Evolutionary conservation across 1,284 basidiomycete species (phyloP).

Genomic region (Puccinia horiana): DNA sequence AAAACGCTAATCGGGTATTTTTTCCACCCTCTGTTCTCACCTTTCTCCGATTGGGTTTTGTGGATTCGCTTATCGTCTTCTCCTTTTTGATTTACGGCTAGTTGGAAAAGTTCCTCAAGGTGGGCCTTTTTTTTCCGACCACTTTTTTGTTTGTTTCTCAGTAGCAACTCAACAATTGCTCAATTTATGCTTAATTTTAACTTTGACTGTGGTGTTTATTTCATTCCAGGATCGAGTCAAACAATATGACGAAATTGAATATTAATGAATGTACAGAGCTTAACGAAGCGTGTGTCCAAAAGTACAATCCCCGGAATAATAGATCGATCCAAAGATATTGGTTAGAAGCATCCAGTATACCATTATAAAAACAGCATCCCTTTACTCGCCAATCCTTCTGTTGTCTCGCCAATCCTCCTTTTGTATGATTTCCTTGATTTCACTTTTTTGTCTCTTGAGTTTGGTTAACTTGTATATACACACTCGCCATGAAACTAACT

Average conservation of each 20-base stretch:
- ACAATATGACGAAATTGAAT: conserved; percentile 25
- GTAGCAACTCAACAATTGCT: background rate
- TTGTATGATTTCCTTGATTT: too few species aligned
- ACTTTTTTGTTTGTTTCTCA: background rate
- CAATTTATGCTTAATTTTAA: background rate
- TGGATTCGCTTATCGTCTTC: background rate
- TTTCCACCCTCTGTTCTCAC: too few species aligned
- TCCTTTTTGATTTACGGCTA: background rate
- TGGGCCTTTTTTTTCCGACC: background rate
- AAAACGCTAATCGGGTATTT: conserved; percentile 43
- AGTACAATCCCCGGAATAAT: too few species aligned
- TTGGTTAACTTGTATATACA: too few species aligned
- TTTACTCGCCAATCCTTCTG: too few species aligned
- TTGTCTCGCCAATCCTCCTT: too few species aligned
- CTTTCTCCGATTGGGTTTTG: background rate
- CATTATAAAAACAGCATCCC: too few species aligned
- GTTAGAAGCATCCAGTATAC: too few species aligned
- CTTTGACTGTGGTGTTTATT: background rate
- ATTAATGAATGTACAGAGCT: background rate
- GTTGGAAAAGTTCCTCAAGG: conserved; percentile 28
- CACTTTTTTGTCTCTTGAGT: too few species aligned
- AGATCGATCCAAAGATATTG: too few species aligned
- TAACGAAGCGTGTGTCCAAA: too few species aligned
- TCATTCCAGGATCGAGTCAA: conserved; percentile 16
- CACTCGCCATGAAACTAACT: too few species aligned